phyloP scores from a whole-genome alignment of 2,329 filamentous ascomycete species.

The Lizonia empirigonia region DNA sequence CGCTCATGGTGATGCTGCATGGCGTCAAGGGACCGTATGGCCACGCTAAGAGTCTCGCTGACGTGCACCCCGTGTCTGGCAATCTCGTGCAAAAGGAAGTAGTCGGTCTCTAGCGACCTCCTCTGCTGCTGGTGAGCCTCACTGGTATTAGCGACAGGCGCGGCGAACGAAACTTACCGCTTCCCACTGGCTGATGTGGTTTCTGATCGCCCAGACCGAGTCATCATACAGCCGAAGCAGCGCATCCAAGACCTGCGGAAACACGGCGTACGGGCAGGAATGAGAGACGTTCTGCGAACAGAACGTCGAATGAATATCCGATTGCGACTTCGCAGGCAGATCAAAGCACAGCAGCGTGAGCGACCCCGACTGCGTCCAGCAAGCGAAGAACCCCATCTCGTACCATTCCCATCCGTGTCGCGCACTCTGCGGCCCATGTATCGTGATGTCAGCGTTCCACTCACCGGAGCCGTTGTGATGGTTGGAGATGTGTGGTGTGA shows the following conservation, averaged over 20 bases:
- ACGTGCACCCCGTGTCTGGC: slow-evolving; percentile 24
- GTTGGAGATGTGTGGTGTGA: no score
- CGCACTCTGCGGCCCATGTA: no score
- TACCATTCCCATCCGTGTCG: no score
- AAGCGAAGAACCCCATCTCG: no score
- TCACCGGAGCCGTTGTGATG: no score
- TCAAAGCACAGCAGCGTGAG: no score
- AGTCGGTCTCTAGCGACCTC: slow-evolving; percentile 19
- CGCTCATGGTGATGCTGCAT: slow-evolving; percentile 15
- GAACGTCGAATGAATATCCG: no score
- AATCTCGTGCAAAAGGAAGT: slow-evolving; percentile 22
- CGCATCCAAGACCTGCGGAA: slow-evolving; percentile 6
- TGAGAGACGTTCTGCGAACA: neutral
- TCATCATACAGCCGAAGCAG: slow-evolving; percentile 22
- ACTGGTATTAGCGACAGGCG: neutral
- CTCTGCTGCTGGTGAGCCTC: slow-evolving; percentile 4
- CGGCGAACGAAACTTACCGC: slow-evolving; percentile 14
- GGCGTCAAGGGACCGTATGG: slow-evolving; percentile 15
- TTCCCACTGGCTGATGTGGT: slow-evolving; percentile 25
- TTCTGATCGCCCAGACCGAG: slow-evolving; percentile 23
- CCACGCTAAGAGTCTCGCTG: slow-evolving; percentile 21
- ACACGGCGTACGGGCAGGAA: slow-evolving; percentile 20
- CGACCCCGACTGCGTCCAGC: neutral
- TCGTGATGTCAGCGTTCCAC: no score
- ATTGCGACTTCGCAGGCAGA: no score